Conservation (phyloP, 306 rosid genomes). For the Begonia fuchsioides region DNA sequence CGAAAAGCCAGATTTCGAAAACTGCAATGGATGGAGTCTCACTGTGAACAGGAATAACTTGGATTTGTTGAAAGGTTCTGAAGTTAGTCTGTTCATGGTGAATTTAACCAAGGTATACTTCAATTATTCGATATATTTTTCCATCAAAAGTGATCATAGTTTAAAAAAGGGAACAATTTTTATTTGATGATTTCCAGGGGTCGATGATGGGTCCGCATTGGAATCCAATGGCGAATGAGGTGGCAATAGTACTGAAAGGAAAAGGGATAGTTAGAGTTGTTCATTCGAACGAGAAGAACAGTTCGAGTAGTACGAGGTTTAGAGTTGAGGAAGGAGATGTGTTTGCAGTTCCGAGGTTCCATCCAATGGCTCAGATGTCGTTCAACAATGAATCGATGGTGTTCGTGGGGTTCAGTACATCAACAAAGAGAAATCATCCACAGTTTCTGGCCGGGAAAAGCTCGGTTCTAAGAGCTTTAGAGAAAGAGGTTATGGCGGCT, state of each 20-base stretch:
- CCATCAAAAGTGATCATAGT: too few relatives aligned
- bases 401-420: conserved; percentile 72
- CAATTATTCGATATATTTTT: too few relatives aligned
- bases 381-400: conserved; percentile 47
- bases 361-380: conserved; percentile 86
- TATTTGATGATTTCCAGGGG: conserved; percentile 20
- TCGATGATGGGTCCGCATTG: conserved; percentile 95
- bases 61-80: conserved; percentile 20
- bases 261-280: conserved; percentile 59
- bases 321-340: conserved; percentile 57
- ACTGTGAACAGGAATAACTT: conserved; percentile 38
- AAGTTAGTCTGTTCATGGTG: conserved; percentile 65
- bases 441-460: conserved; percentile 59
- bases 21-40: conserved; percentile 54
- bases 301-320: conserved; percentile 35
- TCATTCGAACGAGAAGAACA: conserved; percentile 28
- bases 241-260: conserved; percentile 43
- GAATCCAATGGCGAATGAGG: conserved; percentile 69
- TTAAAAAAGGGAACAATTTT: neutral
- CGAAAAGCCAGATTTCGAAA: conserved; percentile 43
- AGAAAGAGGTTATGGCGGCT: conserved; percentile 37
- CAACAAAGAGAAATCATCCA: conserved; percentile 27
- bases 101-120: conserved; percentile 39
- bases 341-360: conserved; percentile 59
- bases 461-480: conserved; percentile 38